These are phyloP conservation scores for Mallotus repandus DNA, from an alignment of 441 rosid genomes.

Conservation along the genomic window DNA sequence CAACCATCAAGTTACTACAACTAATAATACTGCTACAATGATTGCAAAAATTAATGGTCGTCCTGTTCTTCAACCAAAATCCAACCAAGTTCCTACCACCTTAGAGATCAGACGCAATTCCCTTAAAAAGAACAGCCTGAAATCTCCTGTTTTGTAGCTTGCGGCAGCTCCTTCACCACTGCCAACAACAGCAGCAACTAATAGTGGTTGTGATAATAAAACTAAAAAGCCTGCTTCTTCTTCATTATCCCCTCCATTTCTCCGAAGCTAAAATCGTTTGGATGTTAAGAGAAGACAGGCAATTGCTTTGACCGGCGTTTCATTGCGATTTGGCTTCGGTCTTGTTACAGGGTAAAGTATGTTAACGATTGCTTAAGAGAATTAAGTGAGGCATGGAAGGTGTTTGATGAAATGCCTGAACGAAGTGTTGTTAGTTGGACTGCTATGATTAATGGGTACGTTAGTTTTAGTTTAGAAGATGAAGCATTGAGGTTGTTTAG, in stretches of 20 bases:
- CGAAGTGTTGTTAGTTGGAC: conserved; percentile 77
- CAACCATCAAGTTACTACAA: background rate
- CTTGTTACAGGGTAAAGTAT: too few relatives aligned
- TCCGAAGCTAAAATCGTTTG: conserved; percentile 46
- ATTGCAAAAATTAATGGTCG: conserved; percentile 48
- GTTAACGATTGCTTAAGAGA: too few relatives aligned
- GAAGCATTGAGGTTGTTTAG: conserved; percentile 55
- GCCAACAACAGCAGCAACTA: conserved; percentile 18
- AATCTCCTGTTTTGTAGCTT: conserved; percentile 18
- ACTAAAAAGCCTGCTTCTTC: conserved; percentile 22
- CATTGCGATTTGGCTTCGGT: too few relatives aligned
- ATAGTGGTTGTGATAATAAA: background rate
- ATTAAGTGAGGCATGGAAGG: too few relatives aligned
- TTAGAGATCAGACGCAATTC: conserved; percentile 40
- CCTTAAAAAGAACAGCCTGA: conserved; percentile 43
- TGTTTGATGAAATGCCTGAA: background rate
- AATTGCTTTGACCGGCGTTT: too few relatives aligned
- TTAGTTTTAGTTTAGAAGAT: conserved; percentile 46
- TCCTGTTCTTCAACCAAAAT: conserved; percentile 62
- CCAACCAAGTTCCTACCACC: conserved; percentile 47
- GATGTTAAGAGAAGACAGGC: too few relatives aligned
- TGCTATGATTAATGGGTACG: conserved; percentile 66
- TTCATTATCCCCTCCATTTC: conserved; percentile 53
- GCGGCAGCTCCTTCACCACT: conserved; percentile 13
- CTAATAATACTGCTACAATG: background rate